Conservation (phyloP, 2,329 filamentous ascomycete genomes). For the Ceratocystis lukuohia region DNA sequence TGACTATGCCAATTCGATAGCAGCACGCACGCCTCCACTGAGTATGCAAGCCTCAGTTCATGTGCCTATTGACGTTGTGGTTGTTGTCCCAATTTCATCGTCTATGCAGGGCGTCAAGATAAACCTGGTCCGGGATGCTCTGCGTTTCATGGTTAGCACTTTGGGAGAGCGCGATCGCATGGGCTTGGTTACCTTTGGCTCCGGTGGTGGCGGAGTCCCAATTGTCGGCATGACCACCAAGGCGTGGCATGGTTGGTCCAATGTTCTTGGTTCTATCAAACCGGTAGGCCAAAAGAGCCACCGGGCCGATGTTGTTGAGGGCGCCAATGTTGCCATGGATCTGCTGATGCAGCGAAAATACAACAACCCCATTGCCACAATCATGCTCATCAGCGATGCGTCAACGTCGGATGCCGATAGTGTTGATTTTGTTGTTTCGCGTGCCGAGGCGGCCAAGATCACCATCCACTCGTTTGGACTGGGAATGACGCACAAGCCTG, state of each 20-base stretch:
- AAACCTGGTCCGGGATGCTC: constrained; percentile 76
- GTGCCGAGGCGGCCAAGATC: constrained; percentile 94
- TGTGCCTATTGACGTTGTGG: constrained; percentile 86
- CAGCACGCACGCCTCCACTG: constrained; percentile 33
- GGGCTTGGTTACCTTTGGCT: constrained; percentile 94
- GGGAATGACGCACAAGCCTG: constrained; percentile 92
- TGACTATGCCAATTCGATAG: constrained; percentile 64
- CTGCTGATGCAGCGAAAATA: constrained; percentile 94
- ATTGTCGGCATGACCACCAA: constrained; percentile 98
- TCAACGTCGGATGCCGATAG: constrained; percentile 88
- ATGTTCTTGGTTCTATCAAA: constrained; percentile 72
- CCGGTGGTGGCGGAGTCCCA: constrained; percentile 80
- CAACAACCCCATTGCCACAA: constrained; percentile 87
- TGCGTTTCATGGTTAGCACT: constrained; percentile 81
- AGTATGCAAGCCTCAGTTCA: constrained; percentile 47
- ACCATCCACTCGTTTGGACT: constrained; percentile 93
- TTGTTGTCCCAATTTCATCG: constrained; percentile 91
- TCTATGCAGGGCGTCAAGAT: constrained; percentile 99
- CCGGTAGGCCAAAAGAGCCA: constrained; percentile 94
- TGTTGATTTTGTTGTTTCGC: constrained; percentile 92
- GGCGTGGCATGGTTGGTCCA: constrained; percentile 81
- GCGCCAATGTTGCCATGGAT: constrained; percentile 97
- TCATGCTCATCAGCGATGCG: constrained; percentile 93
- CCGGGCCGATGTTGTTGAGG: constrained; percentile 90
- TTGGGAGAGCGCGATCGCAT: constrained; percentile 90